Conservation (phyloP, 208 protist species). For the Acanthamoeba lenticulata region DNA sequence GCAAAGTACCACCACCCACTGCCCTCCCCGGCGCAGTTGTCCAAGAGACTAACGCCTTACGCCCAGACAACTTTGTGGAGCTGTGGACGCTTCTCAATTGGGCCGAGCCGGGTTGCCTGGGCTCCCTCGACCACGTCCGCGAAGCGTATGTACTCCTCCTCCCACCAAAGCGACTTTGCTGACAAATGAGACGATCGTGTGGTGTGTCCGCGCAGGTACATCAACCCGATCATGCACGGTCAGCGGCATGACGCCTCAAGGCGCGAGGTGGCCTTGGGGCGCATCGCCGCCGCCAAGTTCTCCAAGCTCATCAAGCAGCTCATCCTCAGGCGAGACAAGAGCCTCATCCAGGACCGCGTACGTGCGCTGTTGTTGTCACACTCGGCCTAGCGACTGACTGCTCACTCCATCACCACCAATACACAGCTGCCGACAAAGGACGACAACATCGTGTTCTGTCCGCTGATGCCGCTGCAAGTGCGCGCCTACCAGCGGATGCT, state of each 20-base stretch:
- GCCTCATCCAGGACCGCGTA: conserved; percentile 27
- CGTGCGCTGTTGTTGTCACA: background rate
- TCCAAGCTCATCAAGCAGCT: conserved; percentile 63
- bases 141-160: background rate
- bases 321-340: conserved; percentile 71
- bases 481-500: conserved; percentile 45
- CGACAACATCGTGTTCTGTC: conserved; percentile 72
- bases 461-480: conserved; percentile 63
- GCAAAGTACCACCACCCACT: conserved; percentile 32
- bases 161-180: background rate
- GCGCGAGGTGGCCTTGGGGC: conserved; percentile 57
- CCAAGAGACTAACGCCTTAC: background rate
- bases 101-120: conserved; percentile 42
- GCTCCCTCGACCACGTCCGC: conserved; percentile 19
- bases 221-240: conserved; percentile 71
- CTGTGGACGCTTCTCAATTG: conserved; percentile 75
- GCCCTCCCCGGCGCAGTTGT: background rate
- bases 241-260: conserved; percentile 68
- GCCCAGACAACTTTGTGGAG: conserved; percentile 70
- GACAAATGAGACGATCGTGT: background rate
- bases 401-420: background rate
- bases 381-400: background rate
- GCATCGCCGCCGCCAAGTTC: conserved; percentile 52
- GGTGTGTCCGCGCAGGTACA: background rate
- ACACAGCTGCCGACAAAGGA: conserved; percentile 46